Conservation (phyloP, 306 rosid genomes). For the Gillenia trifoliata region DNA sequence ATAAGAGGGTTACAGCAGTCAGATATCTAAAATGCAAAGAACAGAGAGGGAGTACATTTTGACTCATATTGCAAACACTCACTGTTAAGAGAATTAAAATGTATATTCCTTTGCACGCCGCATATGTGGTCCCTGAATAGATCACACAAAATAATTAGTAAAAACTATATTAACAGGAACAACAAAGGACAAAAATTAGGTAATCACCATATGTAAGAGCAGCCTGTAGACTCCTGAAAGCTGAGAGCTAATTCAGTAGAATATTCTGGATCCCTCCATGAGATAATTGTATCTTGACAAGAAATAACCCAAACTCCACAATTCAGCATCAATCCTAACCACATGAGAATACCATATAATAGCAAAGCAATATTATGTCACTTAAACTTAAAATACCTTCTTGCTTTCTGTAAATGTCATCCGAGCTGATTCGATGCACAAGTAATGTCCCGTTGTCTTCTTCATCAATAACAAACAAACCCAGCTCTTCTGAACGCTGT, state of each 20-base stretch:
- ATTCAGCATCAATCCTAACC: slow-evolving; percentile 1
- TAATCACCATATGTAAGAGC: slow-evolving; percentile 78
- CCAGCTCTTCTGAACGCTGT: slow-evolving; percentile 91
- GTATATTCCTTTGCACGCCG: slow-evolving; percentile 80
- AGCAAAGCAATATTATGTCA: not conserved
- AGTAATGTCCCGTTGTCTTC: slow-evolving; percentile 85
- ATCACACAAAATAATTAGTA: slow-evolving; percentile 25
- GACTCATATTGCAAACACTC: slow-evolving; percentile 34
- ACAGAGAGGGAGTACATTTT: not conserved
- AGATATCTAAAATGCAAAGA: not conserved
- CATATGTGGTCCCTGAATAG: slow-evolving; percentile 79
- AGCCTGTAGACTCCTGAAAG: slow-evolving; percentile 91
- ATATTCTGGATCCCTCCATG: slow-evolving; percentile 96
- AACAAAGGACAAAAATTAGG: not conserved
- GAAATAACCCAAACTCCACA: not conserved
- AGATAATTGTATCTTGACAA: slow-evolving; percentile 75
- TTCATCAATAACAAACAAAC: slow-evolving; percentile 80
- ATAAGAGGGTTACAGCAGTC: not conserved
- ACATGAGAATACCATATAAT: not conserved
- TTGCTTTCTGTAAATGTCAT: slow-evolving; percentile 90
- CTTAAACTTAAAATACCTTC: slow-evolving; percentile 59
- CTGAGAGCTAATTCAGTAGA: slow-evolving; percentile 94
- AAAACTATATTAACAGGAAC: not conserved
- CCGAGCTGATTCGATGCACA: slow-evolving; percentile 71
- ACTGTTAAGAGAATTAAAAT: slow-evolving; percentile 77